phyloP scores from a whole-genome alignment of 176 grass and related monocot genomes.

The maize (Zea mays) region DNA sequence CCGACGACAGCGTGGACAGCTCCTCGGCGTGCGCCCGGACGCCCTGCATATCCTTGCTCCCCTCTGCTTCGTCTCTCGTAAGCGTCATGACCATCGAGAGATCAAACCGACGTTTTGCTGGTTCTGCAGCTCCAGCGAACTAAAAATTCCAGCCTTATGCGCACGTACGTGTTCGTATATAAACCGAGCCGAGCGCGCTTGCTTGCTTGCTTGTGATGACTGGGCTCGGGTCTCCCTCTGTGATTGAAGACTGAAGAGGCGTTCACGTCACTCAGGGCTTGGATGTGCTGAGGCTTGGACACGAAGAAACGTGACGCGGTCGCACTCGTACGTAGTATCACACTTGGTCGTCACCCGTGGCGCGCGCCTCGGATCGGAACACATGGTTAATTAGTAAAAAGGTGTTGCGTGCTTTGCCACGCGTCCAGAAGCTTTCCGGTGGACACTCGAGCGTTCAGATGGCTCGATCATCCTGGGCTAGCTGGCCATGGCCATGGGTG shows the following conservation, averaged over 20 bases:
- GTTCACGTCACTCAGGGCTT: conserved; percentile 48
- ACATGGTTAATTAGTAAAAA: conserved; percentile 17
- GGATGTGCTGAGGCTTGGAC: conserved; percentile 29
- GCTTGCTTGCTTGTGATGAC: neutral
- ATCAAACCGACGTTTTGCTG: neutral
- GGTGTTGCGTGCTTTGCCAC: neutral
- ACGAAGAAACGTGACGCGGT: conserved; percentile 49
- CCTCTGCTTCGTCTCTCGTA: conserved; percentile 38
- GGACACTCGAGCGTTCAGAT: neutral
- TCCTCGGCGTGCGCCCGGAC: conserved; percentile 53
- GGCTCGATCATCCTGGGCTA: neutral
- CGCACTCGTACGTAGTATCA: conserved; percentile 17
- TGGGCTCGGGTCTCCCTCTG: neutral
- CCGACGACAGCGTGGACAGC: conserved; percentile 35
- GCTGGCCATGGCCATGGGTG: neutral
- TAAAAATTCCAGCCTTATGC: conserved; percentile 11
- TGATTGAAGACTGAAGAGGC: conserved; percentile 36
- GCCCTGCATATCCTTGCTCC: conserved; percentile 54
- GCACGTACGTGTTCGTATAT: conserved; percentile 25
- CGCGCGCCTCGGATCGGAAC: conserved; percentile 6
- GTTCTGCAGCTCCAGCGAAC: neutral
- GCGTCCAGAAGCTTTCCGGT: conserved; percentile 30
- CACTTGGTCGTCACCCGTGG: neutral
- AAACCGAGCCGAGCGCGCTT: neutral
- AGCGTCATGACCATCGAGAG: conserved; percentile 39